Conservation (phyloP, 345 rosid species). For the Populus ilicifolia region DNA sequence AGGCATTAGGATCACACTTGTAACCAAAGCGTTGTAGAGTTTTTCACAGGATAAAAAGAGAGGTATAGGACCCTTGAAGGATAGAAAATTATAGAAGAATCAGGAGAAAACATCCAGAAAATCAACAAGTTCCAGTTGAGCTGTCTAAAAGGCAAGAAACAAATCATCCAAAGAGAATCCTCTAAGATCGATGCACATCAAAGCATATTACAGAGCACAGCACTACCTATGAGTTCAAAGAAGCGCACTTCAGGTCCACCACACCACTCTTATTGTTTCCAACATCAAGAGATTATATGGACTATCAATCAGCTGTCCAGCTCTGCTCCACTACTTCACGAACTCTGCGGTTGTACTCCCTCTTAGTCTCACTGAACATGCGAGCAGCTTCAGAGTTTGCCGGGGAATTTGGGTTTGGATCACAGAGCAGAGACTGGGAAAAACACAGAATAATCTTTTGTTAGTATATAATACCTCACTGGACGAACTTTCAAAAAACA, state of each 20-base stretch:
- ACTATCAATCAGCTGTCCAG: constrained; percentile 74
- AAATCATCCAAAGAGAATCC: constrained; percentile 18
- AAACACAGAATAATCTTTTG: background rate
- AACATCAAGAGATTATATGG: background rate
- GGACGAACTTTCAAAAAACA: background rate
- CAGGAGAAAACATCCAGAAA: background rate
- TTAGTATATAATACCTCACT: background rate
- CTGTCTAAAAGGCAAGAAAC: constrained; percentile 18
- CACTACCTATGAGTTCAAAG: background rate
- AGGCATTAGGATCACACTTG: too few relatives aligned
- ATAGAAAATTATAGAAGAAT: background rate
- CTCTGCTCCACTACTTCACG: constrained; percentile 89
- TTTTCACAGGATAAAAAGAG: constrained; percentile 11
- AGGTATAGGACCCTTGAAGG: background rate
- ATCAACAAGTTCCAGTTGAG: constrained; percentile 3
- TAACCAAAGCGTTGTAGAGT: too few relatives aligned
- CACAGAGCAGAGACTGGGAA: constrained; percentile 80
- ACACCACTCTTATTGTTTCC: background rate
- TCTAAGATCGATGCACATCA: constrained; percentile 11
- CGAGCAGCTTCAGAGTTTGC: constrained; percentile 98
- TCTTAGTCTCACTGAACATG: constrained; percentile 92
- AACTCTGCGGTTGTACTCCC: constrained; percentile 86
- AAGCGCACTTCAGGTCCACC: background rate
- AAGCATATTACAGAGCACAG: constrained; percentile 12
- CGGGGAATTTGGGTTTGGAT: constrained; percentile 95